These are phyloP conservation scores for Talaromyces funiculosus DNA, from an alignment of 2,329 filamentous ascomycete genomes.

Conservation along the genomic window DNA sequence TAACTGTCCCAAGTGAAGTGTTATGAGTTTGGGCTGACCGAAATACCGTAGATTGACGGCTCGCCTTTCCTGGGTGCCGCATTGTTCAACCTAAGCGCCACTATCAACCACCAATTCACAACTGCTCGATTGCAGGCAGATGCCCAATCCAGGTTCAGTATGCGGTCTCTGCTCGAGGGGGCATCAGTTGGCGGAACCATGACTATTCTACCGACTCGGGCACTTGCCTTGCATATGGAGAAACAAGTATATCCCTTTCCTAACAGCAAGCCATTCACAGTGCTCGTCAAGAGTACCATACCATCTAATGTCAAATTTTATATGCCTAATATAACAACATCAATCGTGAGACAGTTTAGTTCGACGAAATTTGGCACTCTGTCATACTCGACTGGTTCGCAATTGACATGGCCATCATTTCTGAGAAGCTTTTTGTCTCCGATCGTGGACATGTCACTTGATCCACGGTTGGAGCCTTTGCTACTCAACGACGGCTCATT, in stretches of 20 bases:
- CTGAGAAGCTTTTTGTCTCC: slow-evolving; percentile 22
- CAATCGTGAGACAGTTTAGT: slow-evolving; percentile 28
- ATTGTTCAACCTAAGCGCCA: slow-evolving; percentile 29
- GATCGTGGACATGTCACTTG: slow-evolving; percentile 21
- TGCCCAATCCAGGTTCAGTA: slow-evolving; percentile 19
- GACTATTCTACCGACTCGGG: slow-evolving; percentile 27
- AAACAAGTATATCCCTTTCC: slow-evolving; percentile 28
- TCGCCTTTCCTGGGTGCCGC: slow-evolving; percentile 25
- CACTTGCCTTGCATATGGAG: slow-evolving; percentile 24
- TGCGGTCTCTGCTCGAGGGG: slow-evolving; percentile 28
- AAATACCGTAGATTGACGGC: slow-evolving; percentile 23
- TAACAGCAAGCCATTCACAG: slow-evolving; percentile 25
- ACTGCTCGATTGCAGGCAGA: slow-evolving; percentile 24
- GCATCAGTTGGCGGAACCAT: slow-evolving; percentile 25
- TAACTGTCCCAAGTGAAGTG: slow-evolving; percentile 16
- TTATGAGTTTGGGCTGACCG: not conserved
- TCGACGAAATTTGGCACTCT: slow-evolving; percentile 26
- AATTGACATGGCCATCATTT: slow-evolving; percentile 27
- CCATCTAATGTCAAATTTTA: slow-evolving; percentile 22
- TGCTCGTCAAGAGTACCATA: slow-evolving; percentile 27
- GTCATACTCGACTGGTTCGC: slow-evolving; percentile 35
- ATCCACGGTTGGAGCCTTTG: slow-evolving; percentile 18
- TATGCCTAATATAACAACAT: slow-evolving; percentile 28
- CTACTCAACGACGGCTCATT: slow-evolving; percentile 26
- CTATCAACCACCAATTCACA: slow-evolving; percentile 25